Evolutionary conservation across 1,284 basidiomycete species (phyloP), one percentile per base, ranked within the genome.

Genomic region (Neonothopanus nambi): DNA sequence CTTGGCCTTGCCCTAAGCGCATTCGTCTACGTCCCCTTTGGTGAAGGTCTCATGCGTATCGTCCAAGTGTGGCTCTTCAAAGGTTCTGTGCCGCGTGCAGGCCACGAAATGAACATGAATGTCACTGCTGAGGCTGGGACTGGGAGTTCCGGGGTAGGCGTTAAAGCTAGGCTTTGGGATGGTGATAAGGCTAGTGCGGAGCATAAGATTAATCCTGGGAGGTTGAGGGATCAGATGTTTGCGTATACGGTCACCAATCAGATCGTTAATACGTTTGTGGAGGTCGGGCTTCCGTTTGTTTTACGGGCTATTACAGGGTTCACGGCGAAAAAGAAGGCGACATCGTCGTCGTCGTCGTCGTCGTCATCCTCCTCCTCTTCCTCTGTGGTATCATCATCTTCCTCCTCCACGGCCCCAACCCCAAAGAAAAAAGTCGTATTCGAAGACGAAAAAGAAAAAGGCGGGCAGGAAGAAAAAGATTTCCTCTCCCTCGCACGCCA

Each of bases 231-330:
- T 46, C 94, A 98, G 76, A 89, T 99, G 78, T 98, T 98, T 68
- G 95, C 96, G 12, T 93, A 90, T 67, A 90, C 87, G 33, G 93
- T 98, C 2, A 98, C 96, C 17, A 93, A 92, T 64, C 96, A 98
- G 74, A 82, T 86, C 15, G 73, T 93, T 59, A 87, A 91, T 63
- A 87, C 89, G 0, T 88, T 95, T 67, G 75, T 82, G 49, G 96
- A 98, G 67, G 76, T 95, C 47, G 90, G 87, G 1, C 70, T 98
- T 15, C 96, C 96, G 1, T 95, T 82, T 64, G 66, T 95, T 20
- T 69, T 89, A 57, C 83, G 92, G 28, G 70, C 52, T 64, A 62
- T 46, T 57, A 66, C 12, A n/a, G n/a, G 46, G 18, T 35, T 52
- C 26, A 26, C 17, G n/a, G 20, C 42, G 9, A 52, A 49, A 15